These are phyloP conservation scores for Xylariomycetidae sp. DNA, from an alignment of 2,329 filamentous ascomycete species.

Conservation along the genomic window DNA sequence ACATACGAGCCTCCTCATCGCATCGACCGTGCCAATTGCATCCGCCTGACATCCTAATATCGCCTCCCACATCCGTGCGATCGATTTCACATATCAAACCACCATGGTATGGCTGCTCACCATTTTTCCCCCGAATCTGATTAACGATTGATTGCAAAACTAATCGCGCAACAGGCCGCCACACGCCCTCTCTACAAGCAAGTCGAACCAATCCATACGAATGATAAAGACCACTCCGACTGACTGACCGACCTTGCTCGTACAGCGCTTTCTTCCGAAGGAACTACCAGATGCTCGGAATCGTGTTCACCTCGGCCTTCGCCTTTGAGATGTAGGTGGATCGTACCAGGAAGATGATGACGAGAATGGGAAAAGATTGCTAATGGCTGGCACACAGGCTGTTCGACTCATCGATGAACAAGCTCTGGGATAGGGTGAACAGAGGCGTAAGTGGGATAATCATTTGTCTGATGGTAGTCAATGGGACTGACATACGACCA, in stretches of 20 bases:
- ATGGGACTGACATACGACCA: conserved; percentile 43
- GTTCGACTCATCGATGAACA: conserved; percentile 79
- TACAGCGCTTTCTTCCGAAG: conserved; percentile 75
- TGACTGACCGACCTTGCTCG: conserved; percentile 15
- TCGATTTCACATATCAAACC: conserved; percentile 3
- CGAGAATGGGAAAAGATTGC: conserved; percentile 5
- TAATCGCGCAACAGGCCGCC: conserved; percentile 34
- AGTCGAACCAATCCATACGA: conserved; percentile 33
- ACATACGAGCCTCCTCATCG: no score
- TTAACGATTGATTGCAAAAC: conserved; percentile 14
- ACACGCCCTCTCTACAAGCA: conserved; percentile 56
- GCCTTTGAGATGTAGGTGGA: conserved; percentile 81
- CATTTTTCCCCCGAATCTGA: conserved; percentile 22
- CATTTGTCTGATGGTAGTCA: no score
- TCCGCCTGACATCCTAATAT: no score
- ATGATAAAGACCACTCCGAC: conserved; percentile 13
- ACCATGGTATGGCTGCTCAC: no score
- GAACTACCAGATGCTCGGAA: conserved; percentile 83
- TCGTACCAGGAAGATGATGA: background rate
- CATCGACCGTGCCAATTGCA: no score
- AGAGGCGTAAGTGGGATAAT: conserved; percentile 66
- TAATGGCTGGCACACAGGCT: conserved; percentile 51
- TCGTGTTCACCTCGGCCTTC: conserved; percentile 84
- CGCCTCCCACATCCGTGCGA: background rate
- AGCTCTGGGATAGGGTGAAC: conserved; percentile 88